phyloP scores from a whole-genome alignment of 768 basidiomycete species.

The Tephrocybe rancida region DNA sequence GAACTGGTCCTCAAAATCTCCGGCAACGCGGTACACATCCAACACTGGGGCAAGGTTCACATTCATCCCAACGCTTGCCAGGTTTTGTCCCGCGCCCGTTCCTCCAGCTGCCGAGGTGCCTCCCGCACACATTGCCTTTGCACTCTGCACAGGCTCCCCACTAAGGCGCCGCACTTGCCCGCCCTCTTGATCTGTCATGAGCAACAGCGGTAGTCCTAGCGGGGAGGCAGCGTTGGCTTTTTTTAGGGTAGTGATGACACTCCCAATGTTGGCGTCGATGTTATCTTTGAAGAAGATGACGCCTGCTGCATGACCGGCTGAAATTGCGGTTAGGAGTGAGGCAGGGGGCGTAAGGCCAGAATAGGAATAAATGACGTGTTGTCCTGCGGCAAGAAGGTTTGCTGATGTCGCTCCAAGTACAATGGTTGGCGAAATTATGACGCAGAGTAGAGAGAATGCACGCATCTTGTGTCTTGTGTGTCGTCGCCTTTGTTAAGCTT shows the following conservation, averaged over 20 bases:
- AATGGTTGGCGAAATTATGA: not conserved
- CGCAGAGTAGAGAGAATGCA: constrained; percentile 1
- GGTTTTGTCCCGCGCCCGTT: constrained; percentile 12
- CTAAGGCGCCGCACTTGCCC: constrained; percentile 15
- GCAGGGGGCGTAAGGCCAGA: constrained; percentile 13
- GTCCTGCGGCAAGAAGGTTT: constrained; percentile 14
- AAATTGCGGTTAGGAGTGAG: constrained; percentile 14
- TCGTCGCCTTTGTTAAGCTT: not conserved
- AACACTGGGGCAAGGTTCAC: constrained; percentile 19
- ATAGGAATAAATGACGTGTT: constrained; percentile 18
- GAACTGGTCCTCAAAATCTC: constrained; percentile 16
- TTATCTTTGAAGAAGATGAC: constrained; percentile 18
- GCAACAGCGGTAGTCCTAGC: constrained; percentile 11
- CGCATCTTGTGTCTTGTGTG: not conserved
- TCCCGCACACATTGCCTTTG: constrained; percentile 15
- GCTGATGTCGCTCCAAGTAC: constrained; percentile 7
- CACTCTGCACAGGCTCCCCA: constrained; percentile 16
- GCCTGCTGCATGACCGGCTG: constrained; percentile 14
- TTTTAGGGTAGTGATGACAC: constrained; percentile 13
- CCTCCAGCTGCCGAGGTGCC: constrained; percentile 9
- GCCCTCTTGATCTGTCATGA: constrained; percentile 22
- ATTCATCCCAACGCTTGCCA: constrained; percentile 17
- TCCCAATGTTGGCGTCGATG: constrained; percentile 10
- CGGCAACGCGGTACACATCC: constrained; percentile 16
- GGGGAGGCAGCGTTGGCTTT: constrained; percentile 15